Evolutionary conservation across 345 rosid species (phyloP).

Genomic region (Linum trigynum): DNA sequence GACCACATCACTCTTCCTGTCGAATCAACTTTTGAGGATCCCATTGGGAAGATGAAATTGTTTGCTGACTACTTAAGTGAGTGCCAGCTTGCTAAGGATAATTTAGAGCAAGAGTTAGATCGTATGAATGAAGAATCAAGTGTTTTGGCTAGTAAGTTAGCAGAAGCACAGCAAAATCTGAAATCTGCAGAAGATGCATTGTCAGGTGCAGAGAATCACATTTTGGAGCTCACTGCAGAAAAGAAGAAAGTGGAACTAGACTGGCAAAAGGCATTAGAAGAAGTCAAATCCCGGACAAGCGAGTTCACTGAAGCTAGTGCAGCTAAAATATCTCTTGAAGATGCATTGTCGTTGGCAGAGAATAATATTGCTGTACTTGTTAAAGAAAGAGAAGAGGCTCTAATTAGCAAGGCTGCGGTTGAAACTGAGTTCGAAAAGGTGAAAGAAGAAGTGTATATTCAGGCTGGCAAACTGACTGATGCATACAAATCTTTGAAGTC

Average conservation of each 20-base stretch:
- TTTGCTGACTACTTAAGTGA: conserved; percentile 47
- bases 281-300: conserved; percentile 38
- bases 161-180: conserved; percentile 36
- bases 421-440: conserved; percentile 48
- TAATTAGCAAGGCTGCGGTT: conserved; percentile 35
- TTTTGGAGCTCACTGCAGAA: conserved; percentile 42
- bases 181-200: conserved; percentile 48
- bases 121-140: conserved; percentile 39
- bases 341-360: conserved; percentile 51
- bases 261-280: conserved; percentile 46
- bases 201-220: conserved; percentile 36
- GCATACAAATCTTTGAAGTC: conserved; percentile 49
- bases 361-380: conserved; percentile 37
- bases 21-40: conserved; percentile 38
- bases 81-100: conserved; percentile 41
- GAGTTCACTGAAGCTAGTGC: conserved; percentile 44
- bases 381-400: conserved; percentile 67
- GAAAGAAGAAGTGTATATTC: conserved; percentile 39
- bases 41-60: conserved; percentile 52
- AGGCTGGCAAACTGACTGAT: conserved; percentile 44
- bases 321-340: conserved; percentile 50
- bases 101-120: conserved; percentile 41
- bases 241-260: conserved; percentile 45
- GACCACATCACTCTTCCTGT: conserved; percentile 44
- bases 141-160: conserved; percentile 33